These are phyloP conservation scores for Tylopilus sp. DNA, from an alignment of 1,284 basidiomycete species.

Conservation along the genomic window DNA sequence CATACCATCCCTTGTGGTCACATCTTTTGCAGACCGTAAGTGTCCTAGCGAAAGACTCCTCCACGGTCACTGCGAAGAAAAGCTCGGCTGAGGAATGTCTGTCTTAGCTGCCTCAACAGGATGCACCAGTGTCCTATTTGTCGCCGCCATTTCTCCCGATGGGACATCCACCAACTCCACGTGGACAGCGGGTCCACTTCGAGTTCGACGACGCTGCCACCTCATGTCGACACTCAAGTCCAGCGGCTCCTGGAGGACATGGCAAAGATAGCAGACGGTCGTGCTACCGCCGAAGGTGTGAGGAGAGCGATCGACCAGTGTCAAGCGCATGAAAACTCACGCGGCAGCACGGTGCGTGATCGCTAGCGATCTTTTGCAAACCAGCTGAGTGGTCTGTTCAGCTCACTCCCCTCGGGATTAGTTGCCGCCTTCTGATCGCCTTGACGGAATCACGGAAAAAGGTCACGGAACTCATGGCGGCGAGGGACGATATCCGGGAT, in stretches of 20 bases:
- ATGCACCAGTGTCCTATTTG: slow-evolving; percentile 16
- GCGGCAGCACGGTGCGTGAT: neutral
- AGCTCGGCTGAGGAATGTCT: neutral
- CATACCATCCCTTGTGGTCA: slow-evolving; percentile 16
- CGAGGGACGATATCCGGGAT: too few relatives aligned
- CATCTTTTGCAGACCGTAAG: slow-evolving; percentile 16
- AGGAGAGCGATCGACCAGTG: slow-evolving; percentile 6
- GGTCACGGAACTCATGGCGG: neutral
- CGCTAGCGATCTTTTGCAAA: neutral
- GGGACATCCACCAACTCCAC: slow-evolving; percentile 6
- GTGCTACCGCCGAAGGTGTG: slow-evolving; percentile 8
- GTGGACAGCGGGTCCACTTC: neutral
- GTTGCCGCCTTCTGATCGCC: neutral
- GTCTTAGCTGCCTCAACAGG: slow-evolving; percentile 7
- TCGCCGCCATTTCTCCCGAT: slow-evolving; percentile 3
- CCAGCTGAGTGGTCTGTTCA: neutral
- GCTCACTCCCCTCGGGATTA: slow-evolving; percentile 1
- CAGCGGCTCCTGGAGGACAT: slow-evolving; percentile 3
- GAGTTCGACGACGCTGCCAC: neutral
- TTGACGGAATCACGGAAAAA: neutral
- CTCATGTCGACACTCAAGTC: neutral
- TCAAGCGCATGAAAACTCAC: neutral
- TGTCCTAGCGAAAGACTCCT: neutral
- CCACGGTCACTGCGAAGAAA: neutral
- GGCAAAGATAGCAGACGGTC: neutral